Base-by-base conservation (phyloP, 2,329 filamentous ascomycete species). In the Aspergillus cejpii region DNA sequence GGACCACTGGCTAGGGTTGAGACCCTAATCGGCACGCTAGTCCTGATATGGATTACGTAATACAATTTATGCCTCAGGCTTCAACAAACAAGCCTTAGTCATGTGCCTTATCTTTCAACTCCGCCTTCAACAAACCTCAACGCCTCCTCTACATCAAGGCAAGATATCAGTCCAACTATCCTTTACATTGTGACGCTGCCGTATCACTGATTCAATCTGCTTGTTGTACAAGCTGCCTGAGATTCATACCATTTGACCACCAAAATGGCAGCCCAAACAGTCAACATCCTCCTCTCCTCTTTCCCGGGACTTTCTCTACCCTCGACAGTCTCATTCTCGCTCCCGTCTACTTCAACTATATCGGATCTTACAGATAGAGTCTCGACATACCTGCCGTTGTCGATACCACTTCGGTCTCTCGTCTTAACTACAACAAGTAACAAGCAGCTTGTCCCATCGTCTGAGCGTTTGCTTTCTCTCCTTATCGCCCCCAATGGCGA, bases 281-380 rank as follows among this genome's bases (percentile, higher is more conserved):
- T 94, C 62, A 95, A 94, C 68, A 75, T 97, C 51, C 79, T 97
- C 47, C 74, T 98, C 49, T 84, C 87, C 56, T 87, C 84, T 50
- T 91, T 97, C 60, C 77, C 84, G 6, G 91, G 91, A 51, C 77
- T 94, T 14, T 83, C 84, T 37, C 77, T 95, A 5, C 89, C 91
- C 2, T 73, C 85, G n/a, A 94, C 89, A 0, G 74, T 94, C 26
- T 81, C 85, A 3, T 74, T 96, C n/a, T 82, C 87, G 1, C 71
- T 94, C 17, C 73, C 80, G 6, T 70, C 79, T 20, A 74, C 80
- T 24, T 80, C 84, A 6, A 79, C 81, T 10, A 71, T 90, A 57
- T 74, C 77, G 45, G 78, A 88, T 52, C 74, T 97, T 14, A 80
- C 81, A 54, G 67, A 78, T 41, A 69, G 70, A 43, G 75, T 89